Percentiles rank a stretch among this genome's conserved stretches.
Evolutionary conservation across 768 basidiomycete genomes (phyloP).

Genomic region (Paxillus ammoniavirescens): DNA sequence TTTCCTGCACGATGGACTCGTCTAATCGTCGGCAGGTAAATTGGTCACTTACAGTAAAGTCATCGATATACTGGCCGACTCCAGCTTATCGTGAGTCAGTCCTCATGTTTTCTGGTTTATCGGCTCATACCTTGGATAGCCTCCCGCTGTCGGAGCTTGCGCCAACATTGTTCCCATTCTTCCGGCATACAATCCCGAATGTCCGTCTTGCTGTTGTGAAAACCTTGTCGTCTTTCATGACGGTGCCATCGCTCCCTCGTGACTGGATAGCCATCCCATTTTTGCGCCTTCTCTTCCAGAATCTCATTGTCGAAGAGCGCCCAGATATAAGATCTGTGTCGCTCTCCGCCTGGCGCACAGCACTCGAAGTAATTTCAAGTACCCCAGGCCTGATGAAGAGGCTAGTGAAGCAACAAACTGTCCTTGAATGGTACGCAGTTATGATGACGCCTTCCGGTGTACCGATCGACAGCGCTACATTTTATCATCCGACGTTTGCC

Average conservation of each 20-base stretch:
- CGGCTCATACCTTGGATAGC: conserved; percentile 37
- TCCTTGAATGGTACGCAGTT: conserved; percentile 83
- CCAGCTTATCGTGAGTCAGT: conserved; percentile 63
- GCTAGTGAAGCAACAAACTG: conserved; percentile 54
- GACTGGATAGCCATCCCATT: conserved; percentile 82
- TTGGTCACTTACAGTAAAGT: conserved; percentile 78
- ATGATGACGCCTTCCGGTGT: conserved; percentile 89
- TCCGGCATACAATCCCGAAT: conserved; percentile 92
- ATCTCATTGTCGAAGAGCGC: conserved; percentile 89
- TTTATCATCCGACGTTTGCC: conserved; percentile 61
- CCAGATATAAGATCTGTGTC: conserved; percentile 77
- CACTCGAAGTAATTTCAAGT: conserved; percentile 53
- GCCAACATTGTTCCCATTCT: conserved; percentile 90
- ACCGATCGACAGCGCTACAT: conserved; percentile 65
- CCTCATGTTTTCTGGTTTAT: neutral
- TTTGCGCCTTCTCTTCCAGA: conserved; percentile 87
- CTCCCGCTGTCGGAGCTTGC: conserved; percentile 79
- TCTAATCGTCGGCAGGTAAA: conserved; percentile 52
- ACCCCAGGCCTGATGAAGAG: conserved; percentile 49
- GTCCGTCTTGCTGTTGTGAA: conserved; percentile 93
- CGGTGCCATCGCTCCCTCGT: conserved; percentile 65
- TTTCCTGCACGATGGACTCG: neutral
- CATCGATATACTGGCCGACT: conserved; percentile 69
- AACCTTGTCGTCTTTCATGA: conserved; percentile 84
- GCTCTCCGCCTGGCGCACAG: conserved; percentile 69